Evolutionary conservation across 2,329 filamentous ascomycete species (phyloP), one percentile per base, ranked within the genome.

Genomic region (Cercospora brassicicola): DNA sequence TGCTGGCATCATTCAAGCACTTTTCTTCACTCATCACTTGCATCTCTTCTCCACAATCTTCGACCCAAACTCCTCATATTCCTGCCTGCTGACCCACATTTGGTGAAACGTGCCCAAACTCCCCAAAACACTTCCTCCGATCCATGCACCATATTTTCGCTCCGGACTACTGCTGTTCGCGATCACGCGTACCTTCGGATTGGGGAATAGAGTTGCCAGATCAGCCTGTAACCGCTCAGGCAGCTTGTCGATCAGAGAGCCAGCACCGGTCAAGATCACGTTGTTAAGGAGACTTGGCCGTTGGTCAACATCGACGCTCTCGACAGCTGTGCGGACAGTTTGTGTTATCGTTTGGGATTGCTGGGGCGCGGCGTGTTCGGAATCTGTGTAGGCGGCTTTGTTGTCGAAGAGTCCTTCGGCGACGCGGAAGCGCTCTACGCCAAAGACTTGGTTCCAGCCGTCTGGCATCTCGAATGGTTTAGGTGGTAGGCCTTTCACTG

Each of bases 71-170:
- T 99, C 96, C 72, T 97, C 93, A 76, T 97, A 98, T 83, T 99
- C 95, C 84, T 97, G 96, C 81, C 89, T 92, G 26, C 91, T 94
- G 75, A 99, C 96, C 95, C 95, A 99, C 91, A 99, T 94, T 74
- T 99, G 95, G 83, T 99, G 95, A 82, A 99, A 99, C 13, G 94
- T 97, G 9, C 96, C 96, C 82, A 99, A 81, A 80, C 94, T 97
- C 6, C 92, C 94, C 73, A 99, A 84, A 74, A 99, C 97, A 81
- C 93, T 97, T 56, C 95, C 95, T 57, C 96, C 95, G 73, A 99
- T 93, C 94, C 95, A 99, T 60, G 92, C 90, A 23, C 92, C 94
- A 80, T 96, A 98, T 72, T 93, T 91, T 64, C 96, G 85, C 85
- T 99, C 96, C 42, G 90, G 91, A 0, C 91, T 91, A 75, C 94